phyloP scores from a whole-genome alignment of 805 yeast genomes.

The Candida glaebosa region DNA sequence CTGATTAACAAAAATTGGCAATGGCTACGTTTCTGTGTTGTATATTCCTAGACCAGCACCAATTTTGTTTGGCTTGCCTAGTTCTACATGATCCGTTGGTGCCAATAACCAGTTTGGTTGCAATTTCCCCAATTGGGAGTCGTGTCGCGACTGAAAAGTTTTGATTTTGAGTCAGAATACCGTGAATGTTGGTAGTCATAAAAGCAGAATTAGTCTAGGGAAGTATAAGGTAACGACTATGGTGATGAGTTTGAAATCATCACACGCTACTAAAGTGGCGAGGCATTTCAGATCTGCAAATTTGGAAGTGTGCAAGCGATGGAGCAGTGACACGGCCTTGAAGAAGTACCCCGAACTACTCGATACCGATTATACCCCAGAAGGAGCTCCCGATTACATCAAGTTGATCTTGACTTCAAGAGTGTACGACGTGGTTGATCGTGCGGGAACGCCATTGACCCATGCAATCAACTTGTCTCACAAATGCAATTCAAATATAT shows the following conservation, averaged over 20 bases:
- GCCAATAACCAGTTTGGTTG: not conserved
- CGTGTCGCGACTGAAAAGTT: conserved; percentile 4
- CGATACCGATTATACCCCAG: conserved; percentile 49
- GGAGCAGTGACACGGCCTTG: not conserved
- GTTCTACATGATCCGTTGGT: too few relatives aligned
- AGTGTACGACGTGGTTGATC: conserved; percentile 87
- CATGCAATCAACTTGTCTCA: conserved; percentile 72
- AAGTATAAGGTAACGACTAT: not conserved
- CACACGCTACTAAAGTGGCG: not conserved
- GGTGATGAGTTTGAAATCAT: not conserved
- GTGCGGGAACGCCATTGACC: conserved; percentile 76
- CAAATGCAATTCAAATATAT: conserved; percentile 70
- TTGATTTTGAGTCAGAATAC: not conserved
- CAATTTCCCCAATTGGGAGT: not conserved
- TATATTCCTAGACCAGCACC: too few relatives aligned
- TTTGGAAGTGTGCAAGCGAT: not conserved
- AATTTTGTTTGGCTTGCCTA: too few relatives aligned
- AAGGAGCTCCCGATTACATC: conserved; percentile 86
- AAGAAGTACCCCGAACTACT: conserved; percentile 45
- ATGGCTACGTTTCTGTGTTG: too few relatives aligned
- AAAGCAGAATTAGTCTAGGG: not conserved
- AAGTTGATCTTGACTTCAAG: conserved; percentile 86
- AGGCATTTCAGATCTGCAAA: not conserved
- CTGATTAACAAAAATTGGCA: too few relatives aligned
- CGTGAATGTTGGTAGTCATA: not conserved